Base-by-base conservation (phyloP, 2,329 filamentous ascomycete genomes). In the Fusarium luffae region DNA sequence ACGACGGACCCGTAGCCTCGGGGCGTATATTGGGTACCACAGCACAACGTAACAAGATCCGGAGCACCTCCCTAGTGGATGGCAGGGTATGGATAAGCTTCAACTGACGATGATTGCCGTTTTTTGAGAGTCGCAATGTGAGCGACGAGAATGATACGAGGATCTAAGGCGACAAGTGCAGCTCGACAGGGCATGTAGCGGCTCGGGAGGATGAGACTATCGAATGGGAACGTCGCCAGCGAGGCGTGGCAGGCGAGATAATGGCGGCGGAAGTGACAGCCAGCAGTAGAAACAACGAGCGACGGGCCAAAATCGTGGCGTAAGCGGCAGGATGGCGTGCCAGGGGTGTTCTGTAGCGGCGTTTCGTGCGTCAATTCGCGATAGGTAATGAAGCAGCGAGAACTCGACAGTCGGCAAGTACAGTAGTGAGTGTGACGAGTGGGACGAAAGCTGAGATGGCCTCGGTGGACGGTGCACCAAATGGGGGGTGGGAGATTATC, bases 1-100 rank as follows among this genome's bases (percentile, higher is more conserved):
- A 71, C 73, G 74, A 79, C 72, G 71, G 75, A 73, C 76, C 74
- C 74, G 74, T 76, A 77, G 74, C 72, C 75, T 75, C 70, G 76
- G 73, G 70, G 72, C 60, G 66, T 67, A 63, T 66, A 69, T 67
- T 64, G 73, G 56, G 74, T 76, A 69, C 73, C 73, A 76, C 75
- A 75, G 47, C 68, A 63, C 67, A 69, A 63, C 68, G 62, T 68
- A 70, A 64, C 51, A 47, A 74, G 68, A 56, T 68, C 70, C 44
- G 67, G 68, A 52, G 70, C 67, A 72, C 70, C 73, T 77, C 67
- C 68, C 74, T 51, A 51, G 49, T 51, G 49, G 23, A 51, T 28
- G 34, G 32, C 34, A 73, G 63, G 61, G 52, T 47, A 68, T 59
- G 62, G 61, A 67, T 67, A 71, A 55, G 56, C 63, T 69, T 51